These are phyloP conservation scores for Lathyrus aphaca DNA, from an alignment of 306 rosid species.

Conservation along the genomic window DNA sequence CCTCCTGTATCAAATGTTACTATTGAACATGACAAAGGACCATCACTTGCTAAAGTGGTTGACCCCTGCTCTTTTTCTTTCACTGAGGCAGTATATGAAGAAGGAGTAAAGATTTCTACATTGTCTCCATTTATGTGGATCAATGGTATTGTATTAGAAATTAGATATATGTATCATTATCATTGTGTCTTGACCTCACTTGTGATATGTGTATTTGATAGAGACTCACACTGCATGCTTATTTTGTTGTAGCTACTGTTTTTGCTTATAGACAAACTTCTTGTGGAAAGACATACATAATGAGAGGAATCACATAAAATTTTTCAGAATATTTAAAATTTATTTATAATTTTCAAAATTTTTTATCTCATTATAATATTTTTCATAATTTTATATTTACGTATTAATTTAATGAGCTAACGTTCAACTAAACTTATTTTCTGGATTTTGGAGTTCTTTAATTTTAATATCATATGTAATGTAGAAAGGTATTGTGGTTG, in stretches of 20 bases:
- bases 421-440: background rate
- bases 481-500: conserved; percentile 98
- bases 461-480: conserved; percentile 28
- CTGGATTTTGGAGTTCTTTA: conserved; percentile 20
- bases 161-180: background rate
- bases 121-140: conserved; percentile 92
- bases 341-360: conserved; percentile 17
- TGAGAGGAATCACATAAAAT: conserved; percentile 98
- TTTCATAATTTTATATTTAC: background rate
- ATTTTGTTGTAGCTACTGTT: conserved; percentile 72
- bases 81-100: conserved; percentile 89
- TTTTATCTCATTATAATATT: conserved; percentile 19
- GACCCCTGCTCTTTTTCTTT: conserved; percentile 17
- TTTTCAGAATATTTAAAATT: background rate
- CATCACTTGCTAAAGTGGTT: too few relatives aligned
- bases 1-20: too few relatives aligned
- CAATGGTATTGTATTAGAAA: conserved; percentile 61
- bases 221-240: conserved; percentile 8
- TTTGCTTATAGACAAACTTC: conserved; percentile 99
- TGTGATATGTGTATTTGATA: background rate
- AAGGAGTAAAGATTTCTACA: conserved; percentile 91
- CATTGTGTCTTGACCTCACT: background rate
- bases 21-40: too few relatives aligned
- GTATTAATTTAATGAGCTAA: background rate
- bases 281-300: conserved; percentile 96